Percentiles rank a stretch among this genome's conserved stretches.
Evolutionary conservation across 2,329 filamentous ascomycete genomes (phyloP).

Genomic region (Botrytis galanthina): DNA sequence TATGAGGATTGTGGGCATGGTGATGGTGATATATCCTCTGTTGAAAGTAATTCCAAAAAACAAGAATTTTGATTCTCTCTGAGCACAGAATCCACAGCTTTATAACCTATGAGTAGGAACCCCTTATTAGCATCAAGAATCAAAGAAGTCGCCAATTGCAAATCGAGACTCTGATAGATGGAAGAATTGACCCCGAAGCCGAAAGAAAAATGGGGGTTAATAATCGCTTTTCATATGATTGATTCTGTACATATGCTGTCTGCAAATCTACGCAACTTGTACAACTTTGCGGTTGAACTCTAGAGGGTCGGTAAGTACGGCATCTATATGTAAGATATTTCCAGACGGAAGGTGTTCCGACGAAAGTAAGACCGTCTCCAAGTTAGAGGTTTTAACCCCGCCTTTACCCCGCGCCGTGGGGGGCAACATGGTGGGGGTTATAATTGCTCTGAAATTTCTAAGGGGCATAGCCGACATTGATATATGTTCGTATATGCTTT

Average conservation of each 20-base stretch:
- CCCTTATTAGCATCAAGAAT: not conserved
- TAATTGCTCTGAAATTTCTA: not conserved
- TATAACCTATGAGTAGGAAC: not conserved
- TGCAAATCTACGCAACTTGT: not conserved
- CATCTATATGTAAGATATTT: not conserved
- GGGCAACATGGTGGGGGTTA: not conserved
- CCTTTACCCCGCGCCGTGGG: not conserved
- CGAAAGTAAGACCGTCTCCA: not conserved
- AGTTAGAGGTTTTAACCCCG: not conserved
- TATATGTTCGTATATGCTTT: not conserved
- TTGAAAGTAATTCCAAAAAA: not conserved
- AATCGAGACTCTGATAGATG: not conserved
- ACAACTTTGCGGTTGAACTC: not conserved
- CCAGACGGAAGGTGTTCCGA: not conserved
- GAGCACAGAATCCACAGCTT: not conserved
- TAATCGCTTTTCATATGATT: not conserved
- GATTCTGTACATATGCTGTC: not conserved
- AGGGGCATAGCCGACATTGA: not conserved
- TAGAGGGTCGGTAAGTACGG: not conserved
- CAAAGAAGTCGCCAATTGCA: not conserved
- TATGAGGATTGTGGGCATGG: conserved; percentile 51
- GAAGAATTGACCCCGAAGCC: not conserved
- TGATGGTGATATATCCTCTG: not conserved
- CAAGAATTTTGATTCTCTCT: not conserved
- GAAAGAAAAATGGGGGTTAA: not conserved